These are phyloP conservation scores for Closterium sp. DNA, from an alignment of 139 green algal species.

Conservation along the genomic window DNA sequence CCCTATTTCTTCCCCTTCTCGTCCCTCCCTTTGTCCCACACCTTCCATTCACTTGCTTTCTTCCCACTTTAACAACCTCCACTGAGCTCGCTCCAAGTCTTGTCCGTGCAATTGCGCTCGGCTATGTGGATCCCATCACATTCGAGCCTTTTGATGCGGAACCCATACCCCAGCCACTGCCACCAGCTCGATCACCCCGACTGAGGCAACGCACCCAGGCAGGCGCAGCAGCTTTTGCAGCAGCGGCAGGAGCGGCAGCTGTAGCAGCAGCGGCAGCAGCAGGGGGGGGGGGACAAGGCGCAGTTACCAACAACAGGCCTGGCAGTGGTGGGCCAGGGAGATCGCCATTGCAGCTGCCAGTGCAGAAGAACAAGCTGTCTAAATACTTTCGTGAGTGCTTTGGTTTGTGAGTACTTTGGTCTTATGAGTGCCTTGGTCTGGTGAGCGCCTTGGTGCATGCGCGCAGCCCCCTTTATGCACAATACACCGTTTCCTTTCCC, in stretches of 20 bases:
- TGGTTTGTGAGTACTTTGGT: background rate
- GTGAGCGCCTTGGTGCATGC: too few species aligned
- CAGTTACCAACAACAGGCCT: background rate
- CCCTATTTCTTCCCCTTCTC: too few species aligned
- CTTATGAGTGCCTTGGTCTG: too few species aligned
- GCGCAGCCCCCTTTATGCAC: too few species aligned
- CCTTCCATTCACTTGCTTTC: background rate
- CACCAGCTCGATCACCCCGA: background rate
- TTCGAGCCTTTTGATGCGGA: background rate
- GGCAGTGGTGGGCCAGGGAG: background rate
- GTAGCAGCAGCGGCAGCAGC: background rate
- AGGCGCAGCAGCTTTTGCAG: background rate
- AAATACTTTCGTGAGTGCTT: slow-evolving; percentile 40
- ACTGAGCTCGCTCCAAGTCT: background rate
- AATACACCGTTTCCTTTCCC: background rate
- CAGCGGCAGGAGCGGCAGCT: background rate
- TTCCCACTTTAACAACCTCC: background rate
- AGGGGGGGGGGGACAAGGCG: background rate
- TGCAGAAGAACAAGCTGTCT: slow-evolving; percentile 43
- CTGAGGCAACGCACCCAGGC: background rate
- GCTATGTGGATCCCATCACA: background rate
- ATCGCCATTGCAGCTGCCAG: background rate
- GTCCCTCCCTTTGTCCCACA: background rate
- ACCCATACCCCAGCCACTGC: background rate
- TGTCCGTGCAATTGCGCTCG: background rate